Evolutionary conservation across 306 rosid species (phyloP), one percentile per base, ranked within the genome.

Genomic region (Amphicarpaea edgeworthii): DNA sequence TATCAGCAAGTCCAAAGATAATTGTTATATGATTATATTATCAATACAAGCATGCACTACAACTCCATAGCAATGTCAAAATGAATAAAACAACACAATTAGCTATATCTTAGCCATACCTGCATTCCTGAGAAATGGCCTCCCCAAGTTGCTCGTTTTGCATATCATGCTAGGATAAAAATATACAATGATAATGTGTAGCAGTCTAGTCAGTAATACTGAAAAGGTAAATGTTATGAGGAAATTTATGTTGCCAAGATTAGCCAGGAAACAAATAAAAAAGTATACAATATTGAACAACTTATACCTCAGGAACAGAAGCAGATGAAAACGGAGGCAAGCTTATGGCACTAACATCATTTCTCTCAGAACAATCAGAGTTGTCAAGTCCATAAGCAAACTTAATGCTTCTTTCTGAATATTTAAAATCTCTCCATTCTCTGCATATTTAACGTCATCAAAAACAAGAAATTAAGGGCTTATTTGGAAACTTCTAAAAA

Each of bases 281-380:
- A 37, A 46, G n/a, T 12, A 70, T 43, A 21, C 37, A 41, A 34
- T 53, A 72, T 23, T 2, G 6, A 73, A 53, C 26, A 6, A 69
- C 47, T 11, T 76, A 77, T 63, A 92, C 98, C 94, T 84, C 73
- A 20, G 93, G 92, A 85, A 92, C 87, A 7, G 86, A 24, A 2
- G 90, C 97, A 50, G 96, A 92, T 11, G 97, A 95, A 83, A 92
- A 90, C 41, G 88, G 97, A 23, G 84, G 88, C 57, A 92, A 83
- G 23, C 68, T 82, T 72, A 87, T 72, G 24, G 59, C 65, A 54
- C 47, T 68, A n/a, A 8, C 81, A 77, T 81, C 77, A 53, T 81
- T 77, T 68, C 70, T 81, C 73, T 83, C 84, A 14, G 72, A 73
- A 21, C 83, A 85, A 76, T 83, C 83, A 12, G 78, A 76, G 53